Evolutionary conservation across 2,329 filamentous ascomycete genomes (phyloP).

Genomic region (Cladorrhinum sp.): DNA sequence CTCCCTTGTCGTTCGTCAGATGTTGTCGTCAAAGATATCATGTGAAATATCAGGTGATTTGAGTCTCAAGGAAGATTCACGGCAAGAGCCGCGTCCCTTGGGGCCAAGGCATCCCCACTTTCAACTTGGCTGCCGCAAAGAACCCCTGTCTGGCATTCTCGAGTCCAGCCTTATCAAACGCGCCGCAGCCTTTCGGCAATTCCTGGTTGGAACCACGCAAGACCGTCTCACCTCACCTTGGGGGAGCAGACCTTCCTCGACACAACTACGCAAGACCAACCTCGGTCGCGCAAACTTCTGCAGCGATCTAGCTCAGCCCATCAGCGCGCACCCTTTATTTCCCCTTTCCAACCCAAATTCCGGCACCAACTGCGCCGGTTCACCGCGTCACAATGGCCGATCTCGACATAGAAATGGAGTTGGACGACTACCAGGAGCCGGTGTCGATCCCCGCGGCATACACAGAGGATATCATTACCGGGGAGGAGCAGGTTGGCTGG

Average conservation of each 20-base stretch:
- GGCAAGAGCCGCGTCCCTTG: neutral
- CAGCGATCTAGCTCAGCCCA: neutral
- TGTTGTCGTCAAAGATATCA: neutral
- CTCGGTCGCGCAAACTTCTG: neutral
- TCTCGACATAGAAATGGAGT: conserved; percentile 69
- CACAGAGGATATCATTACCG: conserved; percentile 28
- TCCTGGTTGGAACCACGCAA: neutral
- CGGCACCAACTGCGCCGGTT: no score
- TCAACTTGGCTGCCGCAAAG: neutral
- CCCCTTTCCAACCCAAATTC: no score
- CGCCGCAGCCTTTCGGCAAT: neutral
- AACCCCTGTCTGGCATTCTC: neutral
- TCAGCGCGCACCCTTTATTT: neutral
- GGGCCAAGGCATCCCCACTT: neutral
- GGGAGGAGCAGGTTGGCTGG: conserved; percentile 29
- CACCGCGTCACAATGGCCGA: conserved; percentile 54
- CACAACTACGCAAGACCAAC: neutral
- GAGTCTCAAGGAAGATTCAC: neutral
- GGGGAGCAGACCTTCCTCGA: neutral
- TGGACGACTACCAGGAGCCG: conserved; percentile 38
- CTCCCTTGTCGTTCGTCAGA: neutral
- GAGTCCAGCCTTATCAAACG: neutral
- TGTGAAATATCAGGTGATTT: conserved; percentile 4
- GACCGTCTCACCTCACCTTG: neutral
- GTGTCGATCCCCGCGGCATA: conserved; percentile 28